These are phyloP conservation scores for Selenicereus undatus DNA, from an alignment of 148 eudicot genomes.

Conservation along the genomic window DNA sequence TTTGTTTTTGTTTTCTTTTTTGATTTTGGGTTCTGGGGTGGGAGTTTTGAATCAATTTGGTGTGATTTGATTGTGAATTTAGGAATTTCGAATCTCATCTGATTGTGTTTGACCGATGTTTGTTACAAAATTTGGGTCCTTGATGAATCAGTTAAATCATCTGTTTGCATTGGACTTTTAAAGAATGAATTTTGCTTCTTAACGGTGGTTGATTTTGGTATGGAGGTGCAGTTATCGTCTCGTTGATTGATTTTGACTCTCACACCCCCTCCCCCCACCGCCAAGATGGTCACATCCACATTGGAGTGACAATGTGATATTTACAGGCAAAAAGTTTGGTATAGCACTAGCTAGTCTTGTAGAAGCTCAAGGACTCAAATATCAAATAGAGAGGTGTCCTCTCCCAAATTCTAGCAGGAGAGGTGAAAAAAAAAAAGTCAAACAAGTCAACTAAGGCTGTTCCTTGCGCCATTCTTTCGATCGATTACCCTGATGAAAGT, in stretches of 20 bases:
- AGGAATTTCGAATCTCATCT: not conserved
- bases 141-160: constrained; percentile 3
- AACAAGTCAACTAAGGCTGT: no score
- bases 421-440: no score
- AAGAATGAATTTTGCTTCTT: not conserved
- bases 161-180: not conserved
- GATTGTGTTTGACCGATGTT: not conserved
- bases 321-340: no score
- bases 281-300: not conserved
- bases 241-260: not conserved
- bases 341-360: no score
- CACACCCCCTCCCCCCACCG: no score
- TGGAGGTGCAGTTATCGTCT: not conserved
- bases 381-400: no score
- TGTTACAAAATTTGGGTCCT: not conserved
- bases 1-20: not conserved
- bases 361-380: no score
- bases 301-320: no score
- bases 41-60: not conserved
- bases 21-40: not conserved
- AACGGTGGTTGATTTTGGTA: not conserved
- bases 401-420: no score
- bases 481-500: no score
- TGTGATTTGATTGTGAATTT: constrained; percentile 5
- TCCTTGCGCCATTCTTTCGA: no score